Conservation (phyloP, 2,329 filamentous ascomycete species). For the Aspergillus terreus region DNA sequence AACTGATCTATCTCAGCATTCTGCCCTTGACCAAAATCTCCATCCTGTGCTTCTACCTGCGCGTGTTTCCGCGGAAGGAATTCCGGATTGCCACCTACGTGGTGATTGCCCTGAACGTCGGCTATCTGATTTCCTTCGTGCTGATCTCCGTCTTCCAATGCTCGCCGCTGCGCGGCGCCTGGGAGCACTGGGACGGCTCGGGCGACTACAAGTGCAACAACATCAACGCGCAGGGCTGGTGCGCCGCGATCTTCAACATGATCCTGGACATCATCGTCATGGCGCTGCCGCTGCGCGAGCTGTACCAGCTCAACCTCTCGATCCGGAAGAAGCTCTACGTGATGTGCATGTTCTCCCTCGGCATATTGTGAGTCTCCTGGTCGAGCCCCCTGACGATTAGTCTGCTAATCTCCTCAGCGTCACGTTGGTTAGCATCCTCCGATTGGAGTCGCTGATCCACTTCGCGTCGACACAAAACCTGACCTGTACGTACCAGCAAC, state of each 20-base stretch:
- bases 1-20: constrained; percentile 33
- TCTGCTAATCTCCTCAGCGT: constrained; percentile 16
- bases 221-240: constrained; percentile 36
- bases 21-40: constrained; percentile 29
- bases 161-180: constrained; percentile 34
- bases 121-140: constrained; percentile 29
- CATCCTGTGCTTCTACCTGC: constrained; percentile 39
- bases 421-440: constrained; percentile 44
- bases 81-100: constrained; percentile 28
- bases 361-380: constrained; percentile 29
- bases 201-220: constrained; percentile 32
- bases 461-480: constrained; percentile 42
- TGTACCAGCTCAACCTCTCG: constrained; percentile 26
- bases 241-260: constrained; percentile 32
- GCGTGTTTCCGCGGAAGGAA: constrained; percentile 39
- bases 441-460: constrained; percentile 41
- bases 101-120: constrained; percentile 28
- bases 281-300: constrained; percentile 24
- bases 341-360: constrained; percentile 35
- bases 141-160: constrained; percentile 38
- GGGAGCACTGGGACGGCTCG: constrained; percentile 40
- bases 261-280: constrained; percentile 27
- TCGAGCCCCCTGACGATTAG: constrained; percentile 17
- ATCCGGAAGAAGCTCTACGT: constrained; percentile 28
- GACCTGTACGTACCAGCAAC: constrained; percentile 26